These are phyloP conservation scores for Oryza brachyantha DNA, from an alignment of 176 grass and related monocot genomes.

Conservation along the genomic window DNA sequence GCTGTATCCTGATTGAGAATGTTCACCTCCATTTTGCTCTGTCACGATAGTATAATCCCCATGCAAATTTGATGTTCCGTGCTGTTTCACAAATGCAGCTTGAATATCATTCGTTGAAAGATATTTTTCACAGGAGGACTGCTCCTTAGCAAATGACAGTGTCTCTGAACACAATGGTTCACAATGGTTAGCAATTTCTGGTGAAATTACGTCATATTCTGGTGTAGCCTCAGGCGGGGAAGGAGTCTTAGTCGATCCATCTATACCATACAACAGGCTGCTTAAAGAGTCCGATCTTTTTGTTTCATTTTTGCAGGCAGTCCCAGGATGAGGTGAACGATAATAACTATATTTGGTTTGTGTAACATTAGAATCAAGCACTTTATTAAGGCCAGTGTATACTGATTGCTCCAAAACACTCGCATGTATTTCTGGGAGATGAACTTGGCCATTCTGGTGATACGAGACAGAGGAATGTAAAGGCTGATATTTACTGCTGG, in stretches of 20 bases:
- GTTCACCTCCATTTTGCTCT: conserved; percentile 17
- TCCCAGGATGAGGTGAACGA: conserved; percentile 31
- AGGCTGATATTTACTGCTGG: background rate
- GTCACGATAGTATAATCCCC: conserved; percentile 13
- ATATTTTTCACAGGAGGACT: conserved; percentile 16
- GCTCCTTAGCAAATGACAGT: conserved; percentile 12
- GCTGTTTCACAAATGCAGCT: conserved; percentile 26
- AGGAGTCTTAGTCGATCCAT: conserved; percentile 16
- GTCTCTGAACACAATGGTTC: conserved; percentile 30
- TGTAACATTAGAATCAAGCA: conserved; percentile 20
- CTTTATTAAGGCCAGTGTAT: conserved; percentile 13
- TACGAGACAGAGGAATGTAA: conserved; percentile 19
- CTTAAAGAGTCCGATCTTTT: conserved; percentile 22
- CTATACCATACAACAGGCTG: conserved; percentile 4
- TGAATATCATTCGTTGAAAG: conserved; percentile 12
- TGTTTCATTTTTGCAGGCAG: conserved; percentile 19
- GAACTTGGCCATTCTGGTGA: conserved; percentile 25
- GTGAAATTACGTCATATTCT: conserved; percentile 29
- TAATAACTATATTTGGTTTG: background rate
- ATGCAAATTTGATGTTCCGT: conserved; percentile 12
- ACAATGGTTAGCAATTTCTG: conserved; percentile 19
- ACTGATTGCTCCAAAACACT: conserved; percentile 25
- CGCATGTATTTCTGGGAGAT: conserved; percentile 17
- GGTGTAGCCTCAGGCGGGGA: background rate
- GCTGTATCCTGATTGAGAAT: conserved; percentile 14